Conservation (phyloP, 2,329 filamentous ascomycete genomes). For the Xylaria sp. region DNA sequence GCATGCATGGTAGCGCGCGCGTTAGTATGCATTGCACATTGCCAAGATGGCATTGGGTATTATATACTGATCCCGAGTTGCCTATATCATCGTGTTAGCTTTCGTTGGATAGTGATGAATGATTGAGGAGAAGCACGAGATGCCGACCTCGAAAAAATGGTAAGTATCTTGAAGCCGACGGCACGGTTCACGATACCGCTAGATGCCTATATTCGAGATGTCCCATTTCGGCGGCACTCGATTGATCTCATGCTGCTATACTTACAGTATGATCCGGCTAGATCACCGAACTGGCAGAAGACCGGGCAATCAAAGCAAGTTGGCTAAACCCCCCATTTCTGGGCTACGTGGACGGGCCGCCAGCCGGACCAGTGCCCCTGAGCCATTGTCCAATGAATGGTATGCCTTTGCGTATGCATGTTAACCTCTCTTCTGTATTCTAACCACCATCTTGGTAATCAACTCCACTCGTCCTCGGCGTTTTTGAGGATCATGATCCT, state of each 20-base stretch:
- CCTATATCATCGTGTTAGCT: constrained; percentile 12
- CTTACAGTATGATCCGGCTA: constrained; percentile 2
- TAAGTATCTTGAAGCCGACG: constrained; percentile 7
- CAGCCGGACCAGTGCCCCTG: constrained; percentile 12
- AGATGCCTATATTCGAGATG: constrained; percentile 12
- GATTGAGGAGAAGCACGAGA: neutral
- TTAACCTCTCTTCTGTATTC: neutral
- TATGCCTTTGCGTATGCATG: neutral
- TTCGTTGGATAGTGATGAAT: neutral
- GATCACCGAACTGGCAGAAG: constrained; percentile 26
- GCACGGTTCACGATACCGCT: constrained; percentile 9
- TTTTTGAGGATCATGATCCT: constrained; percentile 16
- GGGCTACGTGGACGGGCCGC: constrained; percentile 25
- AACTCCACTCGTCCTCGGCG: constrained; percentile 14
- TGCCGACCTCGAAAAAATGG: neutral
- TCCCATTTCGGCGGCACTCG: neutral
- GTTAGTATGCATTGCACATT: constrained; percentile 15
- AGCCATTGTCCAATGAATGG: constrained; percentile 19
- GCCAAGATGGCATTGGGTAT: neutral
- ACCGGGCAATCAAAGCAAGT: constrained; percentile 22
- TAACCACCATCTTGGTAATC: neutral
- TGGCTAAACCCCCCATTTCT: constrained; percentile 21
- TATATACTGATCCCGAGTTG: constrained; percentile 1
- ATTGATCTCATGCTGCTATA: constrained; percentile 25
- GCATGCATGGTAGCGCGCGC: constrained; percentile 29